phyloP scores from a whole-genome alignment of 148 eudicot species.

The Selenicereus undatus region DNA sequence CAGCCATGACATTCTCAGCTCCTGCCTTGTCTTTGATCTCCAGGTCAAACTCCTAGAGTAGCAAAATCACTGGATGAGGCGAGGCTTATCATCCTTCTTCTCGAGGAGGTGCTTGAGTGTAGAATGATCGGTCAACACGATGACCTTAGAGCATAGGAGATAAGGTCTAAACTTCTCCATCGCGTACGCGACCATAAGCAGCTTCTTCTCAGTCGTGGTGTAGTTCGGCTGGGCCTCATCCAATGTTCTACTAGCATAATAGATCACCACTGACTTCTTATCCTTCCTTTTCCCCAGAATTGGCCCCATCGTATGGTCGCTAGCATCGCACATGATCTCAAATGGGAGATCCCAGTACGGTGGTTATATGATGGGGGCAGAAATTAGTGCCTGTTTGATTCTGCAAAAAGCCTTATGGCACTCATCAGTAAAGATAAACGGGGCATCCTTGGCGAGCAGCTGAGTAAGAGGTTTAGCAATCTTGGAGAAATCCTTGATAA shows the following conservation, averaged over 20 bases:
- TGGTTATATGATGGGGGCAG: background rate
- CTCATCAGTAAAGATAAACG: too few relatives aligned
- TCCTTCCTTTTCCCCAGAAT: background rate
- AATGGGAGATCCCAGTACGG: background rate
- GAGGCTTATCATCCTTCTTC: background rate
- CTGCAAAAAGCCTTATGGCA: too few relatives aligned
- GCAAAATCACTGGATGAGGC: background rate
- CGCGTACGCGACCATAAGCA: background rate
- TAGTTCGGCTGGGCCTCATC: background rate
- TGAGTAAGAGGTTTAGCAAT: too few relatives aligned
- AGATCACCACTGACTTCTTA: background rate
- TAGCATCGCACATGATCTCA: background rate
- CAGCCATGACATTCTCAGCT: background rate
- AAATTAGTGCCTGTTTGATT: background rate
- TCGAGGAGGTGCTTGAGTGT: background rate
- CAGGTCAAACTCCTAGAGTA: background rate
- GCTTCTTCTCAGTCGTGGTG: background rate
- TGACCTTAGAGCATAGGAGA: background rate
- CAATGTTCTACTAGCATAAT: background rate
- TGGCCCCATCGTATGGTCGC: background rate
- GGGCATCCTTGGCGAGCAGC: too few relatives aligned
- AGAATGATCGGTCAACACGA: background rate
- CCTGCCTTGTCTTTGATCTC: background rate
- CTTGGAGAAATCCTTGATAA: too few relatives aligned
- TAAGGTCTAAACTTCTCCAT: background rate